These are phyloP conservation scores for Stellera chamaejasme DNA, from an alignment of 345 rosid species.

Conservation along the genomic window DNA sequence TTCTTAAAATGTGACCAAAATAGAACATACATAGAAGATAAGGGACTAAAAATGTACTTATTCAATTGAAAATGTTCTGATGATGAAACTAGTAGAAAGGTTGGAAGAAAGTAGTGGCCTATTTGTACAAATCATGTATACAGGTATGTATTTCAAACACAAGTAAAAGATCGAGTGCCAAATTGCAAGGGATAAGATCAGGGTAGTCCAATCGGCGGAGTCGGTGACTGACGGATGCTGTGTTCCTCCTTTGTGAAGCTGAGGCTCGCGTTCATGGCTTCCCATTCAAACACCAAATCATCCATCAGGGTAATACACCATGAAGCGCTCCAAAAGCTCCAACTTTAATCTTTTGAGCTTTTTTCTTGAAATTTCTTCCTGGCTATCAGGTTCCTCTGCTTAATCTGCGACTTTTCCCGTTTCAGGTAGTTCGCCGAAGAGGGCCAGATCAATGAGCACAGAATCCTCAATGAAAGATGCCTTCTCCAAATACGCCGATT, in stretches of 20 bases:
- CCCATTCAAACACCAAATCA: conserved; percentile 41
- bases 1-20: too few relatives aligned
- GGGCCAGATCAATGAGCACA: conserved; percentile 37
- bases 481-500: conserved; percentile 46
- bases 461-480: conserved; percentile 46
- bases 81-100: too few relatives aligned
- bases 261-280: conserved; percentile 28
- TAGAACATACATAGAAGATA: too few relatives aligned
- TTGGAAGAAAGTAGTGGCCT: not conserved
- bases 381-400: not conserved
- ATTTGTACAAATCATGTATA: not conserved
- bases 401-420: not conserved
- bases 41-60: too few relatives aligned
- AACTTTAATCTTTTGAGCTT: not conserved
- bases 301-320: conserved; percentile 31
- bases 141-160: not conserved
- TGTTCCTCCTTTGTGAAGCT: conserved; percentile 20
- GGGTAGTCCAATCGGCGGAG: not conserved
- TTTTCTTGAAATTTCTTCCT: not conserved
- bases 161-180: not conserved
- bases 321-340: conserved; percentile 3
- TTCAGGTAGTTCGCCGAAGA: conserved; percentile 39
- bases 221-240: conserved; percentile 32
- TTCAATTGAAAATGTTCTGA: too few relatives aligned
- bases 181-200: not conserved